Base-by-base conservation (phyloP, 2,329 filamentous ascomycete genomes). In the Alternaria sp. region DNA sequence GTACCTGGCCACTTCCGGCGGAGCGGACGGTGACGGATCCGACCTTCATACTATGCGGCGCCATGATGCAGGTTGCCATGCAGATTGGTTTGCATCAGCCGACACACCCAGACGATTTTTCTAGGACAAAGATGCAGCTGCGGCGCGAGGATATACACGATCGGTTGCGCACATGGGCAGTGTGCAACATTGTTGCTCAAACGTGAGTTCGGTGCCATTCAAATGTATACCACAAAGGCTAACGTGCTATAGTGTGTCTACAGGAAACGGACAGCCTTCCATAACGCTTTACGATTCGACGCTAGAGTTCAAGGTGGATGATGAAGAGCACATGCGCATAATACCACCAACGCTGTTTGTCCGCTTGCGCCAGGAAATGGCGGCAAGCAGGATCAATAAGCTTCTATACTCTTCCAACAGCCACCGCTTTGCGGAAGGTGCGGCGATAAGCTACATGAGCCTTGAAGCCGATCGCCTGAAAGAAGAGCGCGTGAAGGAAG, bases 61-160 rank as follows among this genome's bases (percentile, higher is more conserved):
- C 93, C 63, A 93, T 94, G 90, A 93, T 94, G 87, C 93, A 94
- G 80, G 88, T 92, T 22, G 92, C 92, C 9, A 93, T 92, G 66
- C 91, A 92, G 66, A 93, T 94, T 68, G 92, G 92, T 20, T 83
- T 95, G 54, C 92, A 95, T 72, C 87, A 92, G 49, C 92, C 92
- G 12, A 92, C 90, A 56, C 89, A 94, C 75, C 92, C 91, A 45
- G 91, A 94, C 75, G 92, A 94, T 76, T 95, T 94, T 76, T 93
- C 91, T 2, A 84, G 91, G 51, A 89, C 91, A 28, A 90, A 88
- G 2, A 84, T 92, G 32, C 89, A 93, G 67, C 82, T 94, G 40
- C 90, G 91, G 69, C 90, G 90, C 70, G 91, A 94, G 73, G 91
- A 94, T 70, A 86, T 94, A 59, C 87, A 91, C 67, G 92, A 95